Conservation (phyloP, 106 monocot species). For the Platanthera zijinensis region DNA sequence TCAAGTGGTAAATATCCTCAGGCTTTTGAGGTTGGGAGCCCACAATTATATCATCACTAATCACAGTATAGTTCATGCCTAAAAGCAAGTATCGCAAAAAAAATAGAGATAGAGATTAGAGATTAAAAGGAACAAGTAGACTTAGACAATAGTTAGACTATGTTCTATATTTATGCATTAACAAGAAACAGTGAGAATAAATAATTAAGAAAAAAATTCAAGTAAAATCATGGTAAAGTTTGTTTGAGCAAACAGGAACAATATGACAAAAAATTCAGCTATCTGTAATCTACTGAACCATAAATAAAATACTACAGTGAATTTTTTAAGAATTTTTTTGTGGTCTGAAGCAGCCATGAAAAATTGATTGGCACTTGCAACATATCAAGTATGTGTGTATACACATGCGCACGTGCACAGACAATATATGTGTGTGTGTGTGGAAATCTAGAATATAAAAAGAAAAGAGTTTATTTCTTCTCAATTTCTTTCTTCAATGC, state of each 20-base stretch:
- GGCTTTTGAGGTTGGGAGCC: slow-evolving; percentile 94
- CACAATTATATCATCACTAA: slow-evolving; percentile 69
- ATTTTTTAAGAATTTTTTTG: background rate
- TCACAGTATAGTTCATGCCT: slow-evolving; percentile 89
- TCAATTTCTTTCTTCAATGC: too few species aligned
- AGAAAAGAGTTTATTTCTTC: too few species aligned
- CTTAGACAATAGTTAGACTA: background rate
- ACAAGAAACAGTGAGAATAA: background rate
- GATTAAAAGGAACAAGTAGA: background rate
- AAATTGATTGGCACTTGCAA: too few species aligned
- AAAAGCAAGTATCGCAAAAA: background rate
- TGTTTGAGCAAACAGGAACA: background rate
- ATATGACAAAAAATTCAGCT: background rate
- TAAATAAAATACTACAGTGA: background rate
- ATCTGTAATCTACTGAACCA: background rate
- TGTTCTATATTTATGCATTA: background rate
- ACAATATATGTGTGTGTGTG: too few species aligned
- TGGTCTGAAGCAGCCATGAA: too few species aligned
- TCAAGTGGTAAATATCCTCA: slow-evolving; percentile 82
- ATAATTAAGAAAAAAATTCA: background rate
- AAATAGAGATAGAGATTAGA: background rate
- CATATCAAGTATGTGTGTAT: too few species aligned
- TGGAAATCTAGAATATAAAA: too few species aligned
- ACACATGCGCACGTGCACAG: too few species aligned
- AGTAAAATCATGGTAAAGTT: background rate